Base-by-base conservation (phyloP, 176 grass and related monocot genomes). In the Chloris gayana region DNA sequence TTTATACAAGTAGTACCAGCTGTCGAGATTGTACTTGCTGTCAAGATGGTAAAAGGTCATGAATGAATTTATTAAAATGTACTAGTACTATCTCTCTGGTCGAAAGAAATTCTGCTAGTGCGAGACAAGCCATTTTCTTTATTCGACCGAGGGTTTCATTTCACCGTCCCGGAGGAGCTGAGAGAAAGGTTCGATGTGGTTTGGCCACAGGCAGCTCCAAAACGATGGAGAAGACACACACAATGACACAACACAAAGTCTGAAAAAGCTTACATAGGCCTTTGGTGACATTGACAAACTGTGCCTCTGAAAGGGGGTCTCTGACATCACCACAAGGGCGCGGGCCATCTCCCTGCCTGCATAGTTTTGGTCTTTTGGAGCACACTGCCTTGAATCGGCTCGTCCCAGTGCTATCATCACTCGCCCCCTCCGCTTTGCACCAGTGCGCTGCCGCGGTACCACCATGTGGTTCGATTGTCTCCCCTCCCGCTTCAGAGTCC, bases 251-350 rank as follows among this genome's bases (percentile, higher is more conserved):
- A 74, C 81, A 84, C 86, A 75, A 51, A 44, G 80, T 59, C 86
- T 88, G 86, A 53, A 79, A 83, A 83, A 74, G 80, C 86, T 79
- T 79, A 83, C 80, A 38, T 44, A 56, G 68, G 46, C 74, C 68
- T 68, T 79, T 76, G 80, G 69, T 79, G 86, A 79, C 74, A 88
- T 88, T 83, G 80, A 79, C 86, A 83, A 83, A 88, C 80, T 74
- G 86, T 79, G 74, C 74, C 80, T 83, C 80, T 72, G 75, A 88
- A 78, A 83, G 60, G 80, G 83, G 86, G 56, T 57, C 75, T 33
- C 86, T 88, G 86, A 78, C 75, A 74, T 74, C 51, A 11, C 39
- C 73, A 70, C 81, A 68, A 79, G 68, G 74, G 74, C 7, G 67
- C 56, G 80, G 73, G 37, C 12, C 86, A 74, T 15, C 61, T 34